A percentile compares a stretch with the other conserved stretches of the same genome.
These are phyloP conservation scores for Macrolepiota dolichaula DNA, from an alignment of 768 basidiomycete genomes.

Conservation along the genomic window DNA sequence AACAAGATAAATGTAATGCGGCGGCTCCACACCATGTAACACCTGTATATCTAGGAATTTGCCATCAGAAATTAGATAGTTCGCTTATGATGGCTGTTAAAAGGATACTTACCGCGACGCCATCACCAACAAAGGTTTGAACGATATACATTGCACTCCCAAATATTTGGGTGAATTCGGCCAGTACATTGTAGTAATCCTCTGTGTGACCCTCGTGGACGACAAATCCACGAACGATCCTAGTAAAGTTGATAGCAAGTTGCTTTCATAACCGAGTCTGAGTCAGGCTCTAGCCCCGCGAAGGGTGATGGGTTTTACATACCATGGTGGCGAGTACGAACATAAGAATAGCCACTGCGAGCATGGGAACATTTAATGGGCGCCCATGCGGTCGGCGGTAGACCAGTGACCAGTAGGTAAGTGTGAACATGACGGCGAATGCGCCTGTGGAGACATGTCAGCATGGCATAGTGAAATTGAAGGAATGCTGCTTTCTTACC, in stretches of 20 bases:
- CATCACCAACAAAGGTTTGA: slow-evolving; percentile 36
- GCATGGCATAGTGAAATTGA: slow-evolving; percentile 10
- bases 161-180: slow-evolving; percentile 32
- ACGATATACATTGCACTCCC: slow-evolving; percentile 32
- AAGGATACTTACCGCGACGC: slow-evolving; percentile 25
- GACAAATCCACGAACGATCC: slow-evolving; percentile 34
- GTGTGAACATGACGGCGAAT: slow-evolving; percentile 25
- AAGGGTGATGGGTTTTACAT: neutral
- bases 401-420: slow-evolving; percentile 28
- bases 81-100: neutral
- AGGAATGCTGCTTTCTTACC: slow-evolving; percentile 8
- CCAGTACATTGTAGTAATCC: slow-evolving; percentile 29
- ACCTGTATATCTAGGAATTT: slow-evolving; percentile 23
- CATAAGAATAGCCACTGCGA: slow-evolving; percentile 27
- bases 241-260: slow-evolving; percentile 30
- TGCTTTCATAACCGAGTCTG: slow-evolving; percentile 23
- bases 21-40: slow-evolving; percentile 30
- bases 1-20: slow-evolving; percentile 20
- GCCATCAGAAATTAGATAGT: neutral
- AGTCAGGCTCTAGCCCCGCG: neutral
- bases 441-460: slow-evolving; percentile 17
- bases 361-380: slow-evolving; percentile 27
- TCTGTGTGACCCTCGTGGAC: slow-evolving; percentile 23
- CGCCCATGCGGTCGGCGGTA: slow-evolving; percentile 21
- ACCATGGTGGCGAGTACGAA: slow-evolving; percentile 30